Conservation (phyloP, 1,284 basidiomycete genomes). For the Cutaneotrichosporon cyanovorans region DNA sequence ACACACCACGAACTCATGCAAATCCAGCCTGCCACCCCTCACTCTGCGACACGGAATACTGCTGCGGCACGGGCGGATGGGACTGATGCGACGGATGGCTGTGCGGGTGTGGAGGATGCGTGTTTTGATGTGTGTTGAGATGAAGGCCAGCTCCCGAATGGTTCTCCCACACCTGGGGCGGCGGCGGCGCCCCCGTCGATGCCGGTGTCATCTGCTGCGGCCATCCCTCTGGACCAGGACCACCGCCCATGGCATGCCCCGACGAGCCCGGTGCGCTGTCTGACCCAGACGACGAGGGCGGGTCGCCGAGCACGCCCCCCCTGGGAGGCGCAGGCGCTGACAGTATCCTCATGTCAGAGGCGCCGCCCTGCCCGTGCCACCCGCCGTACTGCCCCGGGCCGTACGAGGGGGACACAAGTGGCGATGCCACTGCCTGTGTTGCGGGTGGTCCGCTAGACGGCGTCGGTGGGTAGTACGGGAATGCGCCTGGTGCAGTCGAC, state of each 20-base stretch:
- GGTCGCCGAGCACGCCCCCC: conserved; percentile 11
- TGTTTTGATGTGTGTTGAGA: no score
- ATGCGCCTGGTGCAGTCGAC: conserved; percentile 13
- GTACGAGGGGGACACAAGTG: conserved; percentile 12
- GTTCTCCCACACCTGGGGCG: conserved; percentile 10
- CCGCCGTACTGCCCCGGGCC: conserved; percentile 6
- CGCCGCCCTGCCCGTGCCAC: conserved; percentile 14
- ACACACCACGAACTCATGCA: conserved; percentile 7
- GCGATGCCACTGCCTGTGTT: conserved; percentile 13
- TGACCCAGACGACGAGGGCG: conserved; percentile 14
- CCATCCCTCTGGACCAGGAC: conserved; percentile 8
- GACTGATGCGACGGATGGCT: background rate
- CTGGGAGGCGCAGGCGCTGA: background rate
- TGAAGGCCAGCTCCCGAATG: background rate
- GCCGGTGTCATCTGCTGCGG: conserved; percentile 1
- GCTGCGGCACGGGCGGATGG: conserved; percentile 11
- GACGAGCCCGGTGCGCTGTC: conserved; percentile 11
- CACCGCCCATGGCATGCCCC: conserved; percentile 5
- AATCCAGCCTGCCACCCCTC: conserved; percentile 19
- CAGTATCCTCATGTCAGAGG: conserved; percentile 8
- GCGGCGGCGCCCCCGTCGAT: background rate
- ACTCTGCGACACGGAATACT: conserved; percentile 9
- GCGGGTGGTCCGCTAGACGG: conserved; percentile 1
- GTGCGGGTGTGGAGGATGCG: no score
- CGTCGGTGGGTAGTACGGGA: conserved; percentile 8